Conservation (phyloP, 768 basidiomycete genomes). For the Collybia nuda region DNA sequence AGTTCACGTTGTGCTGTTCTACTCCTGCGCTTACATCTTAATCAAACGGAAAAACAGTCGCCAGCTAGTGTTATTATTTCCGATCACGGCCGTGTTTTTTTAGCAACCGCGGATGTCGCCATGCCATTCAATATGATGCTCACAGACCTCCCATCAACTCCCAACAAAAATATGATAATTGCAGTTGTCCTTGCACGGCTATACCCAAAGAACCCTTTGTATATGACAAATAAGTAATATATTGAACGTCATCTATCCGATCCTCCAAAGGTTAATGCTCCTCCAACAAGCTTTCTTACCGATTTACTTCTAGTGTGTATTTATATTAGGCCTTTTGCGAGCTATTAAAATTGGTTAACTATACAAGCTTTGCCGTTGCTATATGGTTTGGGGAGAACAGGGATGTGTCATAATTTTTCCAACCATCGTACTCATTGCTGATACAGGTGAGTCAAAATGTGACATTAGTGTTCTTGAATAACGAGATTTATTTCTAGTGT, state of each 20-base stretch:
- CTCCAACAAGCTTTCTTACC: not conserved
- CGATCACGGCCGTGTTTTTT: not conserved
- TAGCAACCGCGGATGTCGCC: conserved; percentile 6
- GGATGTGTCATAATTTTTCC: conserved; percentile 20
- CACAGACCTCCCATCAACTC: not conserved
- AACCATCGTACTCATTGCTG: conserved; percentile 24
- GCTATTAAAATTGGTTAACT: too few relatives aligned
- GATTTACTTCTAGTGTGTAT: conserved; percentile 4
- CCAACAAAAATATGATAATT: not conserved
- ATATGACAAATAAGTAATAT: conserved; percentile 5
- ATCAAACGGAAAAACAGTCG: not conserved
- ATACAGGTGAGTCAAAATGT: conserved; percentile 25
- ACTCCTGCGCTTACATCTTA: conserved; percentile 1
- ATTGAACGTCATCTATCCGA: not conserved
- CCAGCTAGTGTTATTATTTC: not conserved
- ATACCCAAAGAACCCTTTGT: not conserved
- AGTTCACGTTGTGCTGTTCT: conserved; percentile 3
- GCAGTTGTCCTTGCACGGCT: not conserved
- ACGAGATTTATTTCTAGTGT: conserved; percentile 10
- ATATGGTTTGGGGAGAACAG: conserved; percentile 33
- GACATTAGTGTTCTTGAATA: not conserved
- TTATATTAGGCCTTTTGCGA: not conserved
- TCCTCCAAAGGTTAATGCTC: not conserved
- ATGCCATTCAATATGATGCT: conserved; percentile 1
- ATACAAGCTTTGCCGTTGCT: conserved; percentile 33